These are phyloP conservation scores for Aspergillus luchuensis DNA, from an alignment of 2,329 filamentous ascomycete species.

Conservation along the genomic window DNA sequence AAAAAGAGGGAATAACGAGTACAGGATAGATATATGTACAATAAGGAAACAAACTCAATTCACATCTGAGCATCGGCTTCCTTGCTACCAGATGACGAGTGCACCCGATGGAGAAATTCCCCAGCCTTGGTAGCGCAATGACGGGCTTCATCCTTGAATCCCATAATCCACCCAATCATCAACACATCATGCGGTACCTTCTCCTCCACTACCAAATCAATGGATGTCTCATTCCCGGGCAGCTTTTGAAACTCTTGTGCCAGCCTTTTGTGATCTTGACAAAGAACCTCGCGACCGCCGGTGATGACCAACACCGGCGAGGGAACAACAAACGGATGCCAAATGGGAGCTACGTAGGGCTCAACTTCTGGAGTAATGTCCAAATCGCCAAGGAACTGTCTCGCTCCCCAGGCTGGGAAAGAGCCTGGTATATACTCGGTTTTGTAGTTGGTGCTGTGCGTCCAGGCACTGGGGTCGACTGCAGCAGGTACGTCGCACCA, in stretches of 20 bases:
- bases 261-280: neutral
- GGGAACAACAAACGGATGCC: slow-evolving; percentile 23
- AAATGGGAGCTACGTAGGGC: slow-evolving; percentile 18
- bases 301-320: slow-evolving; percentile 24
- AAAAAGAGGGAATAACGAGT: neutral
- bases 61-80: too few relatives aligned
- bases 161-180: slow-evolving; percentile 22
- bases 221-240: slow-evolving; percentile 8
- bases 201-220: slow-evolving; percentile 18
- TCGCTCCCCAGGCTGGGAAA: slow-evolving; percentile 20
- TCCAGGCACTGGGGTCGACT: slow-evolving; percentile 13
- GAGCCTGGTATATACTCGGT: slow-evolving; percentile 20
- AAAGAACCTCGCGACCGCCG: slow-evolving; percentile 16
- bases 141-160: slow-evolving; percentile 17
- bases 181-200: slow-evolving; percentile 20
- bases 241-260: slow-evolving; percentile 11
- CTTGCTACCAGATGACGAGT: neutral
- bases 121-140: slow-evolving; percentile 18
- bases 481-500: slow-evolving; percentile 16
- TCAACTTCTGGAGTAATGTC: slow-evolving; percentile 15
- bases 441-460: slow-evolving; percentile 15
- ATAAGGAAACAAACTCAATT: neutral
- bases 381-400: slow-evolving; percentile 14
- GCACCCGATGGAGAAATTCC: slow-evolving; percentile 14
- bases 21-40: neutral